phyloP scores from a whole-genome alignment of 192 early-diverging fungal species.

The Rhizoclosmatium globosum region DNA sequence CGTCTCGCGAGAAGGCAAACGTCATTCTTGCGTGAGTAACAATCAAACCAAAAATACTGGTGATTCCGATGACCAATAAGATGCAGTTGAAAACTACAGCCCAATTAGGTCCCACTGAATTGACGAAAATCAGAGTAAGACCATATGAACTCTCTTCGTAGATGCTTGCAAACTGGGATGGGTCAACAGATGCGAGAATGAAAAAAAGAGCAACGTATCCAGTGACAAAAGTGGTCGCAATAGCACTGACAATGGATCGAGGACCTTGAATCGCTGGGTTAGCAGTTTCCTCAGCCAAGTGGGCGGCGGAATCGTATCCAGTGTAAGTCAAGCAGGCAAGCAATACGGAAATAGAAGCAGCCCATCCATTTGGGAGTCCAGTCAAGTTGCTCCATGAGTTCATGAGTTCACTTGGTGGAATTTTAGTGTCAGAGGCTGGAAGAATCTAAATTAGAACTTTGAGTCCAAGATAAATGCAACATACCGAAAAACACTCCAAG shows the following conservation, averaged over 20 bases:
- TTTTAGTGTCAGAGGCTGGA: slow-evolving; percentile 33
- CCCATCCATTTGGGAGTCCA: slow-evolving; percentile 36
- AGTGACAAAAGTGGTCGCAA: slow-evolving; percentile 23
- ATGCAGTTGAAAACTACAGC: slow-evolving; percentile 31
- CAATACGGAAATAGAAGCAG: slow-evolving; percentile 33
- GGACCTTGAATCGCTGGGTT: slow-evolving; percentile 36
- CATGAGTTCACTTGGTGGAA: slow-evolving; percentile 15
- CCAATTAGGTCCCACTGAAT: slow-evolving; percentile 10
- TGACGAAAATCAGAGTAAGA: slow-evolving; percentile 35
- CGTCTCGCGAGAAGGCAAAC: slow-evolving; percentile 38
- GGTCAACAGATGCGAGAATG: slow-evolving; percentile 30
- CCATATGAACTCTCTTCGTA: slow-evolving; percentile 22
- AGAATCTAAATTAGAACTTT: too few relatives aligned
- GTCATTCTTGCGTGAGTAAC: slow-evolving; percentile 36
- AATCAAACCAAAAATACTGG: slow-evolving; percentile 32
- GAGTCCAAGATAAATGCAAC: not conserved
- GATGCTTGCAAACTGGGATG: not conserved
- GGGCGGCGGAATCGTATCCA: slow-evolving; percentile 39
- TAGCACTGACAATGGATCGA: slow-evolving; percentile 22
- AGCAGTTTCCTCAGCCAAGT: slow-evolving; percentile 37
- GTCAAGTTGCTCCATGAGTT: slow-evolving; percentile 36
- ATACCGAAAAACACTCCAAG: slow-evolving; percentile 22
- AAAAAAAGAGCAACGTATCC: slow-evolving; percentile 42
- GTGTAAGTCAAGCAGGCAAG: slow-evolving; percentile 39
- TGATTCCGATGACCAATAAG: slow-evolving; percentile 37